Conservation (phyloP, 2,329 filamentous ascomycete species). For the Colletotrichum sublineola region DNA sequence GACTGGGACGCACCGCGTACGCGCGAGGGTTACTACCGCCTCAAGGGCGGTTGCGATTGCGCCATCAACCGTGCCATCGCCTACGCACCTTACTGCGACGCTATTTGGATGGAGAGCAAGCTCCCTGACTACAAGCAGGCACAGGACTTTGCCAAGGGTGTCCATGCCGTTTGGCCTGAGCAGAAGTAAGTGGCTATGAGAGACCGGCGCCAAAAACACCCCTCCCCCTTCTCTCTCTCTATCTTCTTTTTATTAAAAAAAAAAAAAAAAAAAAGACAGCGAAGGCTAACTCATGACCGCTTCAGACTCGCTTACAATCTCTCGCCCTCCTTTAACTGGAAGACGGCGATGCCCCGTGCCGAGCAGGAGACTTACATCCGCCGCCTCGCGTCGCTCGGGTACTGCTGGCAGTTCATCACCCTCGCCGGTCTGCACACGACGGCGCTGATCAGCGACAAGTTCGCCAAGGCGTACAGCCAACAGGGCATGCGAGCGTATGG, state of each 20-base stretch:
- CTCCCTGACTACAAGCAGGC: conserved; percentile 92
- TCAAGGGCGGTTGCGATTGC: conserved; percentile 91
- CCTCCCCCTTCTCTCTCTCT: too few species aligned
- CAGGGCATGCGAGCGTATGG: conserved; percentile 96
- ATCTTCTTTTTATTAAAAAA: too few species aligned
- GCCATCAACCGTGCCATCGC: conserved; percentile 91
- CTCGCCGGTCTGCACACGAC: conserved; percentile 96
- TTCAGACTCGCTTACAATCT: conserved; percentile 94
- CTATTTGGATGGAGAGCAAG: conserved; percentile 99
- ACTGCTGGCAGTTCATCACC: conserved; percentile 99
- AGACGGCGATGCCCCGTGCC: conserved; percentile 89
- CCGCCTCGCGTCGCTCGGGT: conserved; percentile 87
- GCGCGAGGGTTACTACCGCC: conserved; percentile 93
- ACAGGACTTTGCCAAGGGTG: conserved; percentile 91
- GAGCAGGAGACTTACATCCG: conserved; percentile 99
- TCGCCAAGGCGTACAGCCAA: conserved; percentile 84
- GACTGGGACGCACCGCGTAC: conserved; percentile 96
- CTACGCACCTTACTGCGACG: conserved; percentile 92
- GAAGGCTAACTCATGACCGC: conserved; percentile 1
- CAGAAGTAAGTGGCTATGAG: conserved; percentile 78
- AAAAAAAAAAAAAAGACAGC: not conserved
- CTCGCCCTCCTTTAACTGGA: conserved; percentile 99
- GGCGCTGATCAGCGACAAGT: conserved; percentile 90
- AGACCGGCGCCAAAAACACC: too few species aligned
- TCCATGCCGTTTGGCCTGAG: conserved; percentile 94